Evolutionary conservation across 495 filamentous ascomycete species (phyloP), one percentile per base, ranked within the genome.

Genomic region (Penicillium taxi): DNA sequence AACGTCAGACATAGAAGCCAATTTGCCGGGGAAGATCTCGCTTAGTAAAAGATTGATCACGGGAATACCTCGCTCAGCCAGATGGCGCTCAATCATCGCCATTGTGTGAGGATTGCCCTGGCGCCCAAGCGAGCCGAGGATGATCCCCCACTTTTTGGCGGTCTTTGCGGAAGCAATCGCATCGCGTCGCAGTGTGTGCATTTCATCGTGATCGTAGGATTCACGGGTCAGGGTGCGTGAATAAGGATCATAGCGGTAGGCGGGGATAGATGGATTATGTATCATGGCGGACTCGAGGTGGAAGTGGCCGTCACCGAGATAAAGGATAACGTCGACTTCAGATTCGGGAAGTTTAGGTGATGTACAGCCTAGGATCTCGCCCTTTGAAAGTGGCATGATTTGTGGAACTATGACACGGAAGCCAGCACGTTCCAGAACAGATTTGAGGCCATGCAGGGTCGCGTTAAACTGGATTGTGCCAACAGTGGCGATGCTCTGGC

Each of bases 401-500:
- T 96, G 93, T 0, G 91, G 91, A 26, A 96, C 82, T 18, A 93
- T 47, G 8, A 95, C 73, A 16, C 69, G 73, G 70, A 83, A 96
- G 16, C 93, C 93, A 4, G 80, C 80, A 22, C 73, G 74, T 39
- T 94, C 84, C 5, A 99, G 72, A 0, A 75, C 68, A 6, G 80
- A 69, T 37, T 77, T 77, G 7, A 90, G 72, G 11, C 79, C 81
- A 59, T 99, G 91, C 18, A 99, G 78, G 0, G 91, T 94, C 5
- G 86, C 83, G 61, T 99, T 99, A 70, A 99, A 99, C 51, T 99
- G 91, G 41, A 99, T 99, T 4, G 91, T 99, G 11, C 90, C 91
- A 0, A 99, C 88, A 41, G 94, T 74, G 4, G 93, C 91, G 29
- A 99, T 77, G 1, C 80, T 86, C 56, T 91, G 91, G 2, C 84